Percentiles rank a stretch among this genome's conserved stretches.
These are phyloP conservation scores for Grammothele lineata DNA, from an alignment of 768 basidiomycete genomes.

Conservation along the genomic window DNA sequence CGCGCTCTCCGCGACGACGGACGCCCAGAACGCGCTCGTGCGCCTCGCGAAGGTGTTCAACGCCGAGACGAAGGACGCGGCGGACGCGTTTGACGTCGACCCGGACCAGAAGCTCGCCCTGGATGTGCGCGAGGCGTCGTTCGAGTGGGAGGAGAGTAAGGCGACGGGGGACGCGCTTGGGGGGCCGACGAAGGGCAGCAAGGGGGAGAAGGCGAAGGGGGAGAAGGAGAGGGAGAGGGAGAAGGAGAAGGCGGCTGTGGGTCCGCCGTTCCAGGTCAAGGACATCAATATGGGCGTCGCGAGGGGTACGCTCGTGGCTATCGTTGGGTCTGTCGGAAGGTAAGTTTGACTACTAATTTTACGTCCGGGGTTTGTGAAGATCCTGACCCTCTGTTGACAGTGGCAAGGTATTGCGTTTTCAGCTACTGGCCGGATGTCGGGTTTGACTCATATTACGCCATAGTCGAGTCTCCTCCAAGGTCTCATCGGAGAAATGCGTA, in stretches of 20 bases:
- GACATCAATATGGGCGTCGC: constrained; percentile 50
- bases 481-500: constrained; percentile 69
- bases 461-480: constrained; percentile 56
- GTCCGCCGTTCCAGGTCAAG: constrained; percentile 45
- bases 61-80: constrained; percentile 42
- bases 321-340: constrained; percentile 67
- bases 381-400: background rate
- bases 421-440: no score
- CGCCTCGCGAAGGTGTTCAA: constrained; percentile 45
- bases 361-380: background rate
- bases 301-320: constrained; percentile 54
- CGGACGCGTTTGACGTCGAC: constrained; percentile 41
- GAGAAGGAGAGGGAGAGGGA: constrained; percentile 15
- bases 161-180: constrained; percentile 15
- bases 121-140: constrained; percentile 48
- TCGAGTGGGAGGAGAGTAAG: constrained; percentile 54
- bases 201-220: constrained; percentile 10
- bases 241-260: constrained; percentile 5
- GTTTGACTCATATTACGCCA: no score
- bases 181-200: constrained; percentile 11
- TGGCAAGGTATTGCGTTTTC: constrained; percentile 8
- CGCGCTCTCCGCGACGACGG: constrained; percentile 56
- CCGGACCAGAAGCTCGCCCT: constrained; percentile 44
- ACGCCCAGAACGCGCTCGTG: constrained; percentile 58
- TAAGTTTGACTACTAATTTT: constrained; percentile 19